phyloP scores from a whole-genome alignment of 768 basidiomycete genomes.

The Pleurotus citrinopileatus region DNA sequence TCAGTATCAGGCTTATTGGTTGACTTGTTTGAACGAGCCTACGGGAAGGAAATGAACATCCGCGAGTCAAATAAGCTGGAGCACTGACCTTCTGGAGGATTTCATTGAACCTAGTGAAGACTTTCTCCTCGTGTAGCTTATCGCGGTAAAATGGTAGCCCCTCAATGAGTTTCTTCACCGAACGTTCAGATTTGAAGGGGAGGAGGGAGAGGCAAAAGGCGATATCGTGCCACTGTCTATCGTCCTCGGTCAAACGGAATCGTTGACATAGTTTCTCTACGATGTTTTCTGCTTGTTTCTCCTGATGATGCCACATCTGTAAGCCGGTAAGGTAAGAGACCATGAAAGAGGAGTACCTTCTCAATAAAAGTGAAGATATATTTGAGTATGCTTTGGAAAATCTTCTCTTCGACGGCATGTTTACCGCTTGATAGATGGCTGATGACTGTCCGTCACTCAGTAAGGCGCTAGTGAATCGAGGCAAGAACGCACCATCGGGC shows the following conservation, averaged over 20 bases:
- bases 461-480: background rate
- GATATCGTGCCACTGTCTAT: constrained; percentile 96
- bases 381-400: constrained; percentile 88
- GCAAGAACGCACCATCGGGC: constrained; percentile 70
- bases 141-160: constrained; percentile 91
- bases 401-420: constrained; percentile 89
- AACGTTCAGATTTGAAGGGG: constrained; percentile 96
- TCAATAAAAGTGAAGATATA: constrained; percentile 98
- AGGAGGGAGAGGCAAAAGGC: constrained; percentile 92
- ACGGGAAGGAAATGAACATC: background rate
- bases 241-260: constrained; percentile 83
- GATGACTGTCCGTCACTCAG: constrained; percentile 58
- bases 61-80: background rate
- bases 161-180: constrained; percentile 94
- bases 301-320: constrained; percentile 42
- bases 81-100: constrained; percentile 79
- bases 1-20: constrained; percentile 92
- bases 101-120: constrained; percentile 81
- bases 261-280: constrained; percentile 98
- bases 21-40: constrained; percentile 89
- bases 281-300: constrained; percentile 97
- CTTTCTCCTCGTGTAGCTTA: constrained; percentile 86
- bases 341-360: constrained; percentile 54
- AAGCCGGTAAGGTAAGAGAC: background rate
- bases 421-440: constrained; percentile 89